Conservation (phyloP, 371 early-diverging fungal genomes). For the Blyttiomyces sp. region DNA sequence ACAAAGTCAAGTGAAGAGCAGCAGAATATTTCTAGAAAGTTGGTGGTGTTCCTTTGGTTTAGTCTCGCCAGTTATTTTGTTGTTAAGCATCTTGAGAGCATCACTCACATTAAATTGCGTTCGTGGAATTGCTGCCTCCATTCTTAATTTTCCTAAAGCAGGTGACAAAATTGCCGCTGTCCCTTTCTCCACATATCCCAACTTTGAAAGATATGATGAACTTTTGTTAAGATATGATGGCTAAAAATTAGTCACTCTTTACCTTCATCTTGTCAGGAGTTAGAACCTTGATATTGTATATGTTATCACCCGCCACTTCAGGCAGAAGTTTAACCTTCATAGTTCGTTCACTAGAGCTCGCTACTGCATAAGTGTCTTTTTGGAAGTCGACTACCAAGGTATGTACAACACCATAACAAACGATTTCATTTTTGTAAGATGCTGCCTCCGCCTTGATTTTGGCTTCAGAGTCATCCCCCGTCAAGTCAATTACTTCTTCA, state of each 20-base stretch:
- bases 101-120: constrained; percentile 1
- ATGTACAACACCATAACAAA: constrained; percentile 46
- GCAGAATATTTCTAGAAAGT: neutral
- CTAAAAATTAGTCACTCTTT: constrained; percentile 5
- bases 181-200: constrained; percentile 10
- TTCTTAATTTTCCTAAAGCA: neutral
- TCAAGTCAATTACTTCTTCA: constrained; percentile 16
- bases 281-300: no score
- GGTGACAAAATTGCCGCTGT: neutral
- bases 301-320: constrained; percentile 23
- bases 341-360: constrained; percentile 21
- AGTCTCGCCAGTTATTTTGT: neutral
- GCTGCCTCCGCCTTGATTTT: neutral
- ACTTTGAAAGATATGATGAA: constrained; percentile 1
- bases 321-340: constrained; percentile 36
- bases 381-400: constrained; percentile 35
- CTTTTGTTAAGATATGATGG: neutral
- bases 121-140: constrained; percentile 2
- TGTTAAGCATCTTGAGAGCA: neutral
- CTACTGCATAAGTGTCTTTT: constrained; percentile 8
- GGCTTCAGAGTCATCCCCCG: constrained; percentile 4
- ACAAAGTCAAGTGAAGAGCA: no score
- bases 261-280: constrained; percentile 23
- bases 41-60: neutral
- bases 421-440: constrained; percentile 3